Base-by-base conservation (phyloP, 2,329 filamentous ascomycete species). In the Sclerotiophoma versabilis region DNA sequence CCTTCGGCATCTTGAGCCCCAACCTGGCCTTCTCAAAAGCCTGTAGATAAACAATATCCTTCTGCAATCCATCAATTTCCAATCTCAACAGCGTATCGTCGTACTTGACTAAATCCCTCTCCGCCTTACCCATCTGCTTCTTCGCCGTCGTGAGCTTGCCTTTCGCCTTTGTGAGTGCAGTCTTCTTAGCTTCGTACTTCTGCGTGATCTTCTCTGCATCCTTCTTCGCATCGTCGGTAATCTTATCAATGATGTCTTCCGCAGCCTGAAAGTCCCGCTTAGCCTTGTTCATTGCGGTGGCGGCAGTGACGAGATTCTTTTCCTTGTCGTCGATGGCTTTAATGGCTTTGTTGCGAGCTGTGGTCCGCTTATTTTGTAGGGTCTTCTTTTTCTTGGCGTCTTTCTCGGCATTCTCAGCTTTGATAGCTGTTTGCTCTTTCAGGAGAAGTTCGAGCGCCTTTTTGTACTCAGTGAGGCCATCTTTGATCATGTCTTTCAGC, bases 1-100 rank as follows among this genome's bases (percentile, higher is more conserved):
- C 47, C 47, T 42, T 42, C 8, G 37, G 47, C 37, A 50, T 41
- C 27, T 34, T 43, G 15, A 50, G 37, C 47, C 20, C 29, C 37
- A 27, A 42, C 27, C 26, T 33, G 14, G 26, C 37, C 37, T 32
- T 43, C 27, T 50, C 20, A 43, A 42, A 50, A 26, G 27, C 29
- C 20, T 43, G 37, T 25, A 50, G 14, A 32, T 50, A 32, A 14
- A 19, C 14, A 30, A 50, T 36, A 15, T 34, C 38, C 37, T 50
- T 32, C 27, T 42, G 30, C 29, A 33, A 26, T 8, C 22, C 37
- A 20, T 50, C 30, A 37, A 34, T 34, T 15, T 45, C 42, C 29
- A 33, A 26, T 45, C 11, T 34, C 29, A 45, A 12, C 19, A 34
- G 42, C 19, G 17, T 45, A 45, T 45, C 29, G 11, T 45, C 29